Evolutionary conservation across 139 green algal species (phyloP).

Genomic region (Limnomonas spitsbergensis): DNA sequence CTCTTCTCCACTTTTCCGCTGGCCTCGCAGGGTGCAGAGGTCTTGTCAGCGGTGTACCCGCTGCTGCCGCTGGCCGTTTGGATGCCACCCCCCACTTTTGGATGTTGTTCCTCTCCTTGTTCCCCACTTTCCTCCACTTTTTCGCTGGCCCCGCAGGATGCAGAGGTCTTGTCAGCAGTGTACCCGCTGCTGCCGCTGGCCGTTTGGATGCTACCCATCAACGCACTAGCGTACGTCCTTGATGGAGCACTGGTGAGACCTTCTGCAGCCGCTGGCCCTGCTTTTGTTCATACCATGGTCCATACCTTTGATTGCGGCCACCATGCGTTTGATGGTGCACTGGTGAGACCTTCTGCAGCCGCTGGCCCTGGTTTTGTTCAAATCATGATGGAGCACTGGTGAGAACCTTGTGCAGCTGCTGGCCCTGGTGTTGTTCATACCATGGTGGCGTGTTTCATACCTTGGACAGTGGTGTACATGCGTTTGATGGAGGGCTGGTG

Average conservation of each 20-base stretch:
- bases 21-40: not conserved
- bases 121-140: too few relatives aligned
- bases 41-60: constrained; percentile 31
- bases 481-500: too few relatives aligned
- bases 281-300: too few relatives aligned
- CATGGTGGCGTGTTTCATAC: too few relatives aligned
- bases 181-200: constrained; percentile 53
- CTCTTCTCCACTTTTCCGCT: too few relatives aligned
- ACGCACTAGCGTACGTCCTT: constrained; percentile 62
- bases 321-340: constrained; percentile 70
- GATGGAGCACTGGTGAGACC: constrained; percentile 71
- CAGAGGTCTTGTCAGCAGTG: constrained; percentile 33
- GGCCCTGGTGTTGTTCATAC: too few relatives aligned
- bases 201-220: constrained; percentile 22
- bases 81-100: constrained; percentile 3
- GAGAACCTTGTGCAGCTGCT: constrained; percentile 46
- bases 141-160: not conserved
- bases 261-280: too few relatives aligned
- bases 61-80: constrained; percentile 57
- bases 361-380: too few relatives aligned
- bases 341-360: constrained; percentile 58
- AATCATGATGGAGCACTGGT: constrained; percentile 72
- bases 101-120: too few relatives aligned
- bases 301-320: too few relatives aligned
- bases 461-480: too few relatives aligned